Evolutionary conservation across 148 eudicot genomes (phyloP).

Genomic region (Linanthus parryae): DNA sequence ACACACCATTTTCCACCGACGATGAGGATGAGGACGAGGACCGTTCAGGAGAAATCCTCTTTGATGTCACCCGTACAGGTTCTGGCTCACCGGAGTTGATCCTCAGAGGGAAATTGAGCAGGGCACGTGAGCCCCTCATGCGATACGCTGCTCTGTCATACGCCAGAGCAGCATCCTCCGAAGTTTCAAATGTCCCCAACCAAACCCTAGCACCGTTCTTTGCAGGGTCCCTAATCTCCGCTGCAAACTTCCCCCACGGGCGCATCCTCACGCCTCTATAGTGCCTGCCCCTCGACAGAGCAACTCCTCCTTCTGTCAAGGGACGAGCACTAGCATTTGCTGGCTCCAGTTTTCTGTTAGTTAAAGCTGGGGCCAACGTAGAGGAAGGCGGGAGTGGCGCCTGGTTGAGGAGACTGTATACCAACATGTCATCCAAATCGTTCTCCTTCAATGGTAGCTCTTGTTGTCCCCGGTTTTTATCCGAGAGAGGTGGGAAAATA

Average conservation of each 20-base stretch:
- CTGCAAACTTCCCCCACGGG: conserved; percentile 56
- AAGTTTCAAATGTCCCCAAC: conserved; percentile 51
- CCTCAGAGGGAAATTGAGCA: conserved; percentile 37
- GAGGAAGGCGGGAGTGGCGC: too few species aligned
- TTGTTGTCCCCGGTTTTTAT: too few species aligned
- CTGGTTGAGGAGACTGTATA: too few species aligned
- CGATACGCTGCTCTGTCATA: conserved; percentile 43
- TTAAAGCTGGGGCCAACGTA: too few species aligned
- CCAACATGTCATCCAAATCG: too few species aligned
- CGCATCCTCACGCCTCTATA: conserved; percentile 38
- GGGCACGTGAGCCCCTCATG: conserved; percentile 43
- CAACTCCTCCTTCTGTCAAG: too few species aligned
- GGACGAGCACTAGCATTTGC: too few species aligned
- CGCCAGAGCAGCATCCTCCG: conserved; percentile 46
- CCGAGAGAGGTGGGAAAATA: too few species aligned
- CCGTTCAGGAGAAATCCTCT: conserved; percentile 31
- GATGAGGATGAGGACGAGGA: conserved; percentile 22
- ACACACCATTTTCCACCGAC: conserved; percentile 27
- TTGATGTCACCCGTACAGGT: conserved; percentile 38
- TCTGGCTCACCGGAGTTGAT: conserved; percentile 35
- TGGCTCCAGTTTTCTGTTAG: too few species aligned
- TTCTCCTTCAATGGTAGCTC: too few species aligned
- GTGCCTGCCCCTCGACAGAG: conserved; percentile 23
- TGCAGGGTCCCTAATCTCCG: conserved; percentile 50
- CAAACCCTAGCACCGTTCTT: conserved; percentile 50